These are phyloP conservation scores for Haplosporangium gracile DNA, from an alignment of 192 early-diverging fungal species.

Conservation along the genomic window DNA sequence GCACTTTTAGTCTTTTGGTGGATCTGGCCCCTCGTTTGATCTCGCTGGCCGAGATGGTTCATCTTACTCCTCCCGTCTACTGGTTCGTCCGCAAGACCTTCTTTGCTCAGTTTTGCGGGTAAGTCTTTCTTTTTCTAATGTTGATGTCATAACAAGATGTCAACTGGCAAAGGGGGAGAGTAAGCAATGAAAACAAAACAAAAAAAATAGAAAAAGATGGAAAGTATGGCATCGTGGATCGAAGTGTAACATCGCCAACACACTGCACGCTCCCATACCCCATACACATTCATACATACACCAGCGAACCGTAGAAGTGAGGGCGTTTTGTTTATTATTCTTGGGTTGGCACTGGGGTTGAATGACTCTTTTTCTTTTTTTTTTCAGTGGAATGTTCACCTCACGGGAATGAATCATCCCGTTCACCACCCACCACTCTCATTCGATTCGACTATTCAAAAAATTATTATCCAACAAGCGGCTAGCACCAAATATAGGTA, in stretches of 20 bases:
- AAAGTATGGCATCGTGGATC: neutral
- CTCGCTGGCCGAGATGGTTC: conserved; percentile 63
- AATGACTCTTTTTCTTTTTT: neutral
- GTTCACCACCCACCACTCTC: neutral
- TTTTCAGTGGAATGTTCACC: conserved; percentile 5
- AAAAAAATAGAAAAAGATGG: neutral
- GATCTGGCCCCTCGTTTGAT: conserved; percentile 70
- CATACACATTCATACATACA: neutral
- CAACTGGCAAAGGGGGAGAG: neutral
- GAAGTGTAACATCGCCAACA: neutral
- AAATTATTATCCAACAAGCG: neutral
- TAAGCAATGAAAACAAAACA: neutral
- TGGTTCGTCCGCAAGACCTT: conserved; percentile 87
- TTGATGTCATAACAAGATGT: neutral
- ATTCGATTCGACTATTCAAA: neutral
- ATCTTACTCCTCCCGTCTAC: conserved; percentile 67
- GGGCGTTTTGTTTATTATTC: conserved; percentile 4
- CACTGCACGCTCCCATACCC: neutral
- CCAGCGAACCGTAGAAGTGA: neutral
- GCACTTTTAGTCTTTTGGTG: conserved; percentile 73
- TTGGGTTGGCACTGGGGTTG: neutral
- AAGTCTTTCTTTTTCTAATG: conserved; percentile 20
- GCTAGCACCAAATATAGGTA: conserved; percentile 6
- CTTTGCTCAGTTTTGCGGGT: conserved; percentile 92
- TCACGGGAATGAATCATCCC: neutral